Conservation (phyloP, 495 filamentous ascomycete species). For the Chaetomium tenue region DNA sequence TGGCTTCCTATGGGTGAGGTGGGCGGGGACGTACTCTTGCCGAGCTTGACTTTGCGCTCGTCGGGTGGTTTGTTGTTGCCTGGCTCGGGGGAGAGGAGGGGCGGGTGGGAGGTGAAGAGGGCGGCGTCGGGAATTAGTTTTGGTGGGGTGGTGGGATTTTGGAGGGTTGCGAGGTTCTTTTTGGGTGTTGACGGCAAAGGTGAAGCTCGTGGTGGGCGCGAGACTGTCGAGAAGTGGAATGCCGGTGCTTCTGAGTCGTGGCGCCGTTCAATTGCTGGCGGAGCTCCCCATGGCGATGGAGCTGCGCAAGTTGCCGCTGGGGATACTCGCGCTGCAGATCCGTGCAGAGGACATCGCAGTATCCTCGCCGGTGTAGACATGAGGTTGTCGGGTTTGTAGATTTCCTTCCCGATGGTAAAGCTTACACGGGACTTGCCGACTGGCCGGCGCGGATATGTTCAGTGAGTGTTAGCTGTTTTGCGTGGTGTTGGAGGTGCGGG, state of each 20-base stretch:
- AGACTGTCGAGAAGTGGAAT: background rate
- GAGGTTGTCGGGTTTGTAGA: background rate
- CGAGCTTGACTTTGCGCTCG: constrained; percentile 82
- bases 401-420: background rate
- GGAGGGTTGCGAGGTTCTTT: constrained; percentile 6
- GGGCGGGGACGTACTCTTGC: constrained; percentile 65
- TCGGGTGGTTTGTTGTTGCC: constrained; percentile 49
- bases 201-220: background rate
- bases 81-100: constrained; percentile 5
- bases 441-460: background rate
- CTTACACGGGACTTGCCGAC: background rate
- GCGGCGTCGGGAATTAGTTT: background rate
- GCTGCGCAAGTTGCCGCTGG: background rate
- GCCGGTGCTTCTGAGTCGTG: background rate
- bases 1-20: too few species aligned
- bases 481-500: constrained; percentile 3
- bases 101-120: constrained; percentile 17
- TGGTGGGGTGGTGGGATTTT: background rate
- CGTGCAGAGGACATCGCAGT: constrained; percentile 9
- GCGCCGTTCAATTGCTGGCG: background rate
- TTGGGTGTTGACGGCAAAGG: background rate
- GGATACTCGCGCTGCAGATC: background rate
- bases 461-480: background rate
- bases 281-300: constrained; percentile 4
- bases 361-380: constrained; percentile 20